A percentile compares a stretch with the other conserved stretches of the same genome.
phyloP scores from a whole-genome alignment of 805 yeast genomes.

The Teunomyces panamensis region DNA sequence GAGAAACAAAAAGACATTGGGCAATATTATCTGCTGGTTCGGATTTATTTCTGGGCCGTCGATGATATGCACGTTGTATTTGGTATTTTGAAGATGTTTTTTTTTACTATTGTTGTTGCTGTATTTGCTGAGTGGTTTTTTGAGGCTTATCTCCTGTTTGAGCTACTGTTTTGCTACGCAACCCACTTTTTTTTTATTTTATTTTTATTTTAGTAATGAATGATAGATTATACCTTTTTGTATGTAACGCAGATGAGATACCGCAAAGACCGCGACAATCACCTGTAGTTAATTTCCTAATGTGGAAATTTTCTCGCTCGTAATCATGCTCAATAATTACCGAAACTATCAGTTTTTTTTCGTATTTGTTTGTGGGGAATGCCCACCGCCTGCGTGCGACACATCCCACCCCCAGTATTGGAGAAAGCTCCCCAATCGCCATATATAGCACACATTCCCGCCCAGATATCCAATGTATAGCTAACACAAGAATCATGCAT shows the following conservation, averaged over 20 bases:
- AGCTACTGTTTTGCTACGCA: not conserved
- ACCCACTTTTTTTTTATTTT: not conserved
- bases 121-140: too few species aligned
- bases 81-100: slow-evolving; percentile 36
- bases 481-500: not conserved
- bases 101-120: too few species aligned
- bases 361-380: not conserved
- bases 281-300: not conserved
- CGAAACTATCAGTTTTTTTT: not conserved
- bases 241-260: not conserved
- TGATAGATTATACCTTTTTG: not conserved
- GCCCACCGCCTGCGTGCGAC: too few species aligned
- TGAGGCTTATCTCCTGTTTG: not conserved
- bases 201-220: not conserved
- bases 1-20: slow-evolving; percentile 55
- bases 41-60: slow-evolving; percentile 92
- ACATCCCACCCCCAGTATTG: too few species aligned
- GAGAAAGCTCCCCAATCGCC: too few species aligned
- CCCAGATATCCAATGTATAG: not conserved
- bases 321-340: not conserved
- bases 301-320: not conserved
- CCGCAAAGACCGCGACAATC: not conserved
- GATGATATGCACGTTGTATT: slow-evolving; percentile 76
- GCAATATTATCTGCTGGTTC: slow-evolving; percentile 85
- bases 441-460: not conserved